Base-by-base conservation (phyloP, 2,329 filamentous ascomycete species). In the Phaeosphaeria sp. region DNA sequence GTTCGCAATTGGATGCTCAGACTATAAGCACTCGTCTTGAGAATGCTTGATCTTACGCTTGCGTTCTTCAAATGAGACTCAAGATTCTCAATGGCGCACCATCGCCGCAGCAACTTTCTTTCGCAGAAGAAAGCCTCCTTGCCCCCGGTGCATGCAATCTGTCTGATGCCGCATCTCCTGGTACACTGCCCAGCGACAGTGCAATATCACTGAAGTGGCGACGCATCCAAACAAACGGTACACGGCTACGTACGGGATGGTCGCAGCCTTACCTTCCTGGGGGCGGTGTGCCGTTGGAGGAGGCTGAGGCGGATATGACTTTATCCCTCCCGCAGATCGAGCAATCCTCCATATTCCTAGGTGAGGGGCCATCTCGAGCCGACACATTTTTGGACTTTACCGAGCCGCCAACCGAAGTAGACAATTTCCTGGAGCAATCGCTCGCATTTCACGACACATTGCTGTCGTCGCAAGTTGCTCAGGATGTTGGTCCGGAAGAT, bases 391-490 rank as follows among this genome's bases (percentile, higher is more conserved):
- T 63, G n/a, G 52, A 46, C 13, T 30, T 66, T n/a, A 52, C 64
- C 17, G 66, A 71, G 9, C 58, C 55, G 9, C 43, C 59, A 2
- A 52, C 65, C 4, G 58, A 62, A 10, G 47, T 61, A 5, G 64
- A 71, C 39, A 67, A 63, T 9, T 96, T 95, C 73, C 90, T 92
- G 67, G 86, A 95, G 62, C 87, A 94, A 68, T 95, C 92, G 0
- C 83, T 96, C 49, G 85, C 87, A 1, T 79, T 89, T 15, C 87
- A 96, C 71, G 84, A 91, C 61, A 85, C 87, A 15, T 75, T 90
- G 3, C 77, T 84, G 1, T 90, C 88, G 0, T 90, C 89, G 1
- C 85, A 90, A 58, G 78, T 72, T 25, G 51, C 63, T 1, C 56
- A 58, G 13, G 64, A 66, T 25, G 30, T 46, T 7, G 57, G 41